phyloP scores from a whole-genome alignment of 768 basidiomycete species.

The Lactarius indigo region DNA sequence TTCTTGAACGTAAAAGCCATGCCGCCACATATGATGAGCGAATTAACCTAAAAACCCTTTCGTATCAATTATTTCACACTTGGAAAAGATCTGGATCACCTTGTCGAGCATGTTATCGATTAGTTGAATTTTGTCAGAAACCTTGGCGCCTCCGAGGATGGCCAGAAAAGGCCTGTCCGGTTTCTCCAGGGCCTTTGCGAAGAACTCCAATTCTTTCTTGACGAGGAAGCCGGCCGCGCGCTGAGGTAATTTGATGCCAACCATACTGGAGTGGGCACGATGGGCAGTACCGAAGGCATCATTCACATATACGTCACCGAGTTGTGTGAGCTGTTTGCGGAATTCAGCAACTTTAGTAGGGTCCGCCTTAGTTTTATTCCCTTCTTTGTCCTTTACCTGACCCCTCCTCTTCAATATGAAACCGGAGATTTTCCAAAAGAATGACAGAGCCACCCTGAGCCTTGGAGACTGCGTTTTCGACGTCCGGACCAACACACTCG shows the following conservation, averaged over 20 bases:
- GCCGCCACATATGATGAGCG: slow-evolving; percentile 93
- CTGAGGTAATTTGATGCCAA: slow-evolving; percentile 89
- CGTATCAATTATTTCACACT: slow-evolving; percentile 5
- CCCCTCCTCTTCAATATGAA: slow-evolving; percentile 98
- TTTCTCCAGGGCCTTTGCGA: slow-evolving; percentile 93
- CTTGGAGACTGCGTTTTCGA: slow-evolving; percentile 71
- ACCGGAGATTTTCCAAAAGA: slow-evolving; percentile 95
- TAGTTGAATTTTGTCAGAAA: slow-evolving; percentile 97
- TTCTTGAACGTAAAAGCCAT: slow-evolving; percentile 99
- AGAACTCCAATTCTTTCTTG: slow-evolving; percentile 98
- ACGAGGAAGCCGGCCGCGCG: slow-evolving; percentile 94
- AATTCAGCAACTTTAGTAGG: slow-evolving; percentile 75
- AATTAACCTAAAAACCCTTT: slow-evolving; percentile 64
- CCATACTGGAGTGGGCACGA: slow-evolving; percentile 98
- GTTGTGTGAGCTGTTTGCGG: slow-evolving; percentile 80
- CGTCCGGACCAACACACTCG: slow-evolving; percentile 83
- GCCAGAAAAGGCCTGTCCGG: slow-evolving; percentile 97
- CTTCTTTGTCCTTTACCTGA: slow-evolving; percentile 90
- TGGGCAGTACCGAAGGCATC: slow-evolving; percentile 99
- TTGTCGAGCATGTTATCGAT: slow-evolving; percentile 99
- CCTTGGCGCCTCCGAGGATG: slow-evolving; percentile 97
- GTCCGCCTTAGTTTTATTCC: slow-evolving; percentile 93
- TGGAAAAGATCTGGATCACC: slow-evolving; percentile 39
- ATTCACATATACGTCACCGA: slow-evolving; percentile 97
- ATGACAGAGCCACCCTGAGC: slow-evolving; percentile 70